These are phyloP conservation scores for Lasiosphaeris hirsuta DNA, from an alignment of 495 filamentous ascomycete genomes.

Conservation along the genomic window DNA sequence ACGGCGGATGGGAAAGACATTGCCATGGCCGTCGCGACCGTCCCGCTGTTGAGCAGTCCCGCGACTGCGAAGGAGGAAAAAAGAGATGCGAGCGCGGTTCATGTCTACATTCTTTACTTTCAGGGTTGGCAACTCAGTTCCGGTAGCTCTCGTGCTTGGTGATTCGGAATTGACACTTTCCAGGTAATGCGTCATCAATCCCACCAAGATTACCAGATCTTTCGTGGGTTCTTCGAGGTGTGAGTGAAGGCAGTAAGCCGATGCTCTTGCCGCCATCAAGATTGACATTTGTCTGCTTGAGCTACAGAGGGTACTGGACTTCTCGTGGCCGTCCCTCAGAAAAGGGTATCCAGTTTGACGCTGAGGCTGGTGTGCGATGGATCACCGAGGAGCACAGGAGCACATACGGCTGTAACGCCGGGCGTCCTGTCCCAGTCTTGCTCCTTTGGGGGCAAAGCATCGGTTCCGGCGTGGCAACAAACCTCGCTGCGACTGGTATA, in stretches of 20 bases:
- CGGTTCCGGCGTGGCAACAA: conserved; percentile 59
- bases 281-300: conserved; percentile 62
- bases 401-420: conserved; percentile 15
- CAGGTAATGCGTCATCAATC: conserved; percentile 63
- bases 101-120: conserved; percentile 56
- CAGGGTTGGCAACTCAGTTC: conserved; percentile 42
- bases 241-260: conserved; percentile 32
- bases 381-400: conserved; percentile 39
- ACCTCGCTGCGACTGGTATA: conserved; percentile 35
- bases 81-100: background rate
- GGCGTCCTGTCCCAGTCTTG: conserved; percentile 36
- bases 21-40: conserved; percentile 51
- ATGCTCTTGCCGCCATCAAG: conserved; percentile 18
- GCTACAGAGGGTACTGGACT: conserved; percentile 78
- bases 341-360: conserved; percentile 61
- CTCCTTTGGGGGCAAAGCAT: conserved; percentile 82
- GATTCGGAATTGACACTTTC: conserved; percentile 28
- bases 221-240: conserved; percentile 50
- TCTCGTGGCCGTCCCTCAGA: conserved; percentile 67
- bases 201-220: conserved; percentile 69
- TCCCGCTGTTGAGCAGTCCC: conserved; percentile 14
- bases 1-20: conserved; percentile 60
- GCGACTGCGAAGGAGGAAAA: background rate
- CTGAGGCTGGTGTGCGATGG: conserved; percentile 57
- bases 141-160: background rate